Evolutionary conservation across 352 stramenopile species (phyloP), one percentile per base, ranked within the genome.

Genomic region (Globisporangium nunn): DNA sequence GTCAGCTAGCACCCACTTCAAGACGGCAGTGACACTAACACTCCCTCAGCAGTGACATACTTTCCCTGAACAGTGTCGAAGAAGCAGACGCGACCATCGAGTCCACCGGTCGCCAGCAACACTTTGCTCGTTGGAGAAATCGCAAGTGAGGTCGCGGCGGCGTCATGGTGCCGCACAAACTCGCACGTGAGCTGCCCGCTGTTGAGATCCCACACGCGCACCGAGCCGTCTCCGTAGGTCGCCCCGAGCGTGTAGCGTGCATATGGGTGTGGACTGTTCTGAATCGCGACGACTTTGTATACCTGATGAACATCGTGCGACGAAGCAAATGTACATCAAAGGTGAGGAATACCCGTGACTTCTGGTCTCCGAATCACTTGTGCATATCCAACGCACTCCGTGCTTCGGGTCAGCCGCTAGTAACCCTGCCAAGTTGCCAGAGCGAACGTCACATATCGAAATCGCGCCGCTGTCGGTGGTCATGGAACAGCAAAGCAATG

Each of bases 51-150:
- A 18, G 33, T 18, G 28, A 51, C 71, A 23, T 77, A 91, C 81
- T 74, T 78, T 43, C 72, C 64, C 56, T 87, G 76, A 2, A 71
- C 60, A 0, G 72, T 85, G 59, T 91, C 81, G 50, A 80, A 87
- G 64, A 91, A 91, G n/a, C 86, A 67, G 2, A 91, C 74, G 49
- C 81, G 74, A 1, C 79, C 72, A 53, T 91, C 81, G 37, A 85
- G 66, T 3, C 81, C 81, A 1, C 75, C 76, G 0, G 72, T 74
- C 14, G 62, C 72, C 1, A 91, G 62, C 30, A 88, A 59, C 43
- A 87, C 72, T 61, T 91, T 91, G 55, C 78, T 88, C 17, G 88
- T 74, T 6, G 81, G 78, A 1, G 81, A 91, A 18, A 91, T 71
- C 18, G 67, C 72, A 3, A 91, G 54, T 11, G 69, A 70, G 10